phyloP scores from a whole-genome alignment of 768 basidiomycete species.

The Mycena pura region DNA sequence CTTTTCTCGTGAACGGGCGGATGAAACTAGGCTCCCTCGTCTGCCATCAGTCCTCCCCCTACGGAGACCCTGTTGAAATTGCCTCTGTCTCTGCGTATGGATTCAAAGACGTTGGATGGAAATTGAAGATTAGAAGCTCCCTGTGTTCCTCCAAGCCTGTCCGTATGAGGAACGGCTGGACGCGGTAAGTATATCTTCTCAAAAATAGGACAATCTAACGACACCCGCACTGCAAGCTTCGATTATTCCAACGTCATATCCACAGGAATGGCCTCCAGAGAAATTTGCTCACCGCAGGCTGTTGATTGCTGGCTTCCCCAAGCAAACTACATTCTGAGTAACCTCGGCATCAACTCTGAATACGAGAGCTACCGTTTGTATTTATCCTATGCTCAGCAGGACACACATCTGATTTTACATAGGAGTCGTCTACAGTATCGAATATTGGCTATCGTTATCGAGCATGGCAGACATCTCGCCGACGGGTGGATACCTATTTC shows the following conservation, averaged over 20 bases:
- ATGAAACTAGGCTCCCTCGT: background rate
- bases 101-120: background rate
- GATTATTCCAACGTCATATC: background rate
- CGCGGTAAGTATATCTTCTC: background rate
- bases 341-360: background rate
- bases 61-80: background rate
- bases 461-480: background rate
- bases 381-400: background rate
- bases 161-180: slow-evolving; percentile 2
- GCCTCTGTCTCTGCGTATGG: background rate
- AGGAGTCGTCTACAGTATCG: background rate
- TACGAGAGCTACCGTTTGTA: background rate
- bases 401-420: background rate
- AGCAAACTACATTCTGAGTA: background rate
- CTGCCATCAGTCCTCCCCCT: background rate
- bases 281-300: background rate
- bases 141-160: background rate
- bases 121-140: background rate
- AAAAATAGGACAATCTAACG: background rate
- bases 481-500: slow-evolving; percentile 1
- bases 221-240: background rate
- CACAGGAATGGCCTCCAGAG: background rate
- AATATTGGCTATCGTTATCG: background rate
- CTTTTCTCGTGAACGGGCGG: background rate
- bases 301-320: background rate